These are phyloP conservation scores for Phenoliferia sp. DNA, from an alignment of 1,284 basidiomycete genomes.

Conservation along the genomic window DNA sequence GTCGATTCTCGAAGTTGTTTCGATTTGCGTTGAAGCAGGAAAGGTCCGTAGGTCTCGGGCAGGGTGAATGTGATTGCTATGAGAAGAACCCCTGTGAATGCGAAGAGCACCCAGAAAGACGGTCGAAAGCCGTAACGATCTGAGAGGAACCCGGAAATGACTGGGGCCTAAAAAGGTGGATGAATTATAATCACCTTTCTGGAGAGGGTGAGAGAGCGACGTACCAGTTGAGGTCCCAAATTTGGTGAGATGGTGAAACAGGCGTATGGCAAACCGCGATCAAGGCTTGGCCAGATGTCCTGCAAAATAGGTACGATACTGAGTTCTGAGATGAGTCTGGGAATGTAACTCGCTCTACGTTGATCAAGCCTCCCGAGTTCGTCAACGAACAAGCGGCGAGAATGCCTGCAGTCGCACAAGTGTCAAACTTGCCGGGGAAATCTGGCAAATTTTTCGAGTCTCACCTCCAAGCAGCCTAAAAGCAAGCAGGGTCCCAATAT, in stretches of 20 bases:
- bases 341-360: no score
- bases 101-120: conserved; percentile 4
- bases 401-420: neutral
- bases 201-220: neutral
- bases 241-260: neutral
- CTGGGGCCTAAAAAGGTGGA: conserved; percentile 35
- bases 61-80: conserved; percentile 22
- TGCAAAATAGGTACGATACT: no score
- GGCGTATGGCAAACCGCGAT: neutral
- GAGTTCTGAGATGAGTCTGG: no score
- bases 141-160: conserved; percentile 28
- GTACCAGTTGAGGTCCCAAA: neutral
- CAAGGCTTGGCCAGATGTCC: neutral
- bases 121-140: neutral
- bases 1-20: conserved; percentile 15
- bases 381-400: conserved; percentile 24
- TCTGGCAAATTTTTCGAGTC: neutral
- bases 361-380: neutral
- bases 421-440: neutral
- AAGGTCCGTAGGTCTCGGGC: conserved; percentile 32
- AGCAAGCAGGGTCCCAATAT: conserved; percentile 40
- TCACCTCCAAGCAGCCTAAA: conserved; percentile 41
- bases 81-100: conserved; percentile 17
- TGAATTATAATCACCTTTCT: no score
- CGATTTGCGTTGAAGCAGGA: conserved; percentile 22